Conservation (phyloP, 2,329 filamentous ascomycete species). For the Arthroderma uncinatum region DNA sequence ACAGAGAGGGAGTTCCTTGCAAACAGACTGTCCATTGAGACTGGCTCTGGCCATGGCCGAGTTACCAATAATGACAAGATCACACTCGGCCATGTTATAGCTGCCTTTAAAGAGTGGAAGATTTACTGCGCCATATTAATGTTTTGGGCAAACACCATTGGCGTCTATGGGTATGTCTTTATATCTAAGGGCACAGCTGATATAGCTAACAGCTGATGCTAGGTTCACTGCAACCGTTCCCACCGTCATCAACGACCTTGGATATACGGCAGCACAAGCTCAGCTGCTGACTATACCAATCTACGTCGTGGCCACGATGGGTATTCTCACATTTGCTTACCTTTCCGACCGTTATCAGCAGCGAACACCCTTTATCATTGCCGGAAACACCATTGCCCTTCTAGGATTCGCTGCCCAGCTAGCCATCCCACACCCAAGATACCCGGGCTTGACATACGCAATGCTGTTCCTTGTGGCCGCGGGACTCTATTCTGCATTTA, state of each 20-base stretch:
- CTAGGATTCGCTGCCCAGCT: slow-evolving; percentile 50
- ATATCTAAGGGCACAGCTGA: slow-evolving; percentile 5
- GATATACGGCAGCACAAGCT: slow-evolving; percentile 33
- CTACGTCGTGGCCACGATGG: slow-evolving; percentile 20
- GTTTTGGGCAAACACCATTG: slow-evolving; percentile 18
- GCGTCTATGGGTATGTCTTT: slow-evolving; percentile 16
- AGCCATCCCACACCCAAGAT: slow-evolving; percentile 20
- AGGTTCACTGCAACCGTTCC: slow-evolving; percentile 20
- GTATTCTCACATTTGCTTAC: slow-evolving; percentile 20
- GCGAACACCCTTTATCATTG: slow-evolving; percentile 29
- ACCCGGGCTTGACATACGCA: slow-evolving; percentile 12
- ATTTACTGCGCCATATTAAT: slow-evolving; percentile 27
- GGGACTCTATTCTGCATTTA: slow-evolving; percentile 13
- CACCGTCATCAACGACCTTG: slow-evolving; percentile 24
- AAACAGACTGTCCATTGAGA: slow-evolving; percentile 21
- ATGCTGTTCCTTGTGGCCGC: slow-evolving; percentile 14
- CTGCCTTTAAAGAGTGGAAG: slow-evolving; percentile 39
- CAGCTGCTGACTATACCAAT: slow-evolving; percentile 29
- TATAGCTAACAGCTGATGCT: slow-evolving; percentile 13
- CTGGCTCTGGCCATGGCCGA: slow-evolving; percentile 14
- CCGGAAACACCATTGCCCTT: slow-evolving; percentile 59
- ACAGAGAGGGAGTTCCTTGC: slow-evolving; percentile 31
- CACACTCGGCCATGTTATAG: slow-evolving; percentile 36
- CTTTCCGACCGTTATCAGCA: slow-evolving; percentile 22
- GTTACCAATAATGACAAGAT: slow-evolving; percentile 22